These are phyloP conservation scores for Diatrype stigma DNA, from an alignment of 2,329 filamentous ascomycete species.

Conservation along the genomic window DNA sequence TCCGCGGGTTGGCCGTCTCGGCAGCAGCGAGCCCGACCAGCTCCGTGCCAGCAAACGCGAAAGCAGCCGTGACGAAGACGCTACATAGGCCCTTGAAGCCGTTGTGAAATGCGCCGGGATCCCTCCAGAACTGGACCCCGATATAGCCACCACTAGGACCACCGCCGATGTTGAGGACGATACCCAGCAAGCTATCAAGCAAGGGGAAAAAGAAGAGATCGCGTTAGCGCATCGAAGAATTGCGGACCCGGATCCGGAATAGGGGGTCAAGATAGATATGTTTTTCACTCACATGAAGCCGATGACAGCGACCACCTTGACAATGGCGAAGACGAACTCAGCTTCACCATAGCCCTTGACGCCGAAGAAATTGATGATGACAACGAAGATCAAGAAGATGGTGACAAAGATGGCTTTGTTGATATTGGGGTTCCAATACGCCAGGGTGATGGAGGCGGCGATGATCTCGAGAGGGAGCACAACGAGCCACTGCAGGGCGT, in stretches of 20 bases:
- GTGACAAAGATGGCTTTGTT: slow-evolving; percentile 75
- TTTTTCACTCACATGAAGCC: slow-evolving; percentile 80
- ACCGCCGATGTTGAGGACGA: slow-evolving; percentile 81
- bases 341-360: slow-evolving; percentile 87
- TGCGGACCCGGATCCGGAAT: neutral
- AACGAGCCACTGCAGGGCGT: slow-evolving; percentile 83
- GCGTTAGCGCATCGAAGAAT: slow-evolving; percentile 1
- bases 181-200: slow-evolving; percentile 67
- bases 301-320: slow-evolving; percentile 83
- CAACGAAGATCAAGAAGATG: slow-evolving; percentile 72
- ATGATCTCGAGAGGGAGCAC: slow-evolving; percentile 83
- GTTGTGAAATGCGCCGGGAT: slow-evolving; percentile 80
- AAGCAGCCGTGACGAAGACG: slow-evolving; percentile 73
- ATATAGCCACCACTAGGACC: slow-evolving; percentile 72
- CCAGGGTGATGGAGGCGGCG: slow-evolving; percentile 77
- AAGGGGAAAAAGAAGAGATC: slow-evolving; percentile 9
- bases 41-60: slow-evolving; percentile 73
- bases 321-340: slow-evolving; percentile 79
- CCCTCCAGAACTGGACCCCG: slow-evolving; percentile 70
- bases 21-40: slow-evolving; percentile 73
- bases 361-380: slow-evolving; percentile 81
- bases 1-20: slow-evolving; percentile 73
- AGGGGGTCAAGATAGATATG: neutral
- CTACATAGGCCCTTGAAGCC: slow-evolving; percentile 80
- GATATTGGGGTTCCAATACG: slow-evolving; percentile 68